Percentiles rank a stretch among this genome's conserved stretches.
These are phyloP conservation scores for Quercus bicolor DNA, from an alignment of 306 rosid species.

Conservation along the genomic window DNA sequence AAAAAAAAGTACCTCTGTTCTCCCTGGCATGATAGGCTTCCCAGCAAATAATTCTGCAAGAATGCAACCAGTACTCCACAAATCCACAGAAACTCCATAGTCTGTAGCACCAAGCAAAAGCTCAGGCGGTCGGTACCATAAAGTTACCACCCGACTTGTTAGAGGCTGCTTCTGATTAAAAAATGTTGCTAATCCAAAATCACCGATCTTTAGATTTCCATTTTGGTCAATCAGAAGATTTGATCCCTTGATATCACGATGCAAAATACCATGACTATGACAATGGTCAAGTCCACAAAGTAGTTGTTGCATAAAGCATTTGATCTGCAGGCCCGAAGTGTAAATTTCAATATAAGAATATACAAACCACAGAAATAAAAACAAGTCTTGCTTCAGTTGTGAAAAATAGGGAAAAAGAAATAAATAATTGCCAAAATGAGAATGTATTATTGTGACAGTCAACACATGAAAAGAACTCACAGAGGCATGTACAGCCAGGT, in stretches of 20 bases:
- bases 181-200: constrained; percentile 76
- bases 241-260: constrained; percentile 85
- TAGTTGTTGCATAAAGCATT: constrained; percentile 78
- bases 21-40: constrained; percentile 84
- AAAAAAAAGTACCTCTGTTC: constrained; percentile 70
- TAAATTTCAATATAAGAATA: not conserved
- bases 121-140: constrained; percentile 94
- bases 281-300: constrained; percentile 80
- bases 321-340: constrained; percentile 45
- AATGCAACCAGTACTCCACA: constrained; percentile 94
- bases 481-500: not conserved
- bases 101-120: constrained; percentile 77
- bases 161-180: constrained; percentile 54
- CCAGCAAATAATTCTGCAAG: constrained; percentile 80
- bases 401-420: constrained; percentile 1
- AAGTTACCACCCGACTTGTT: constrained; percentile 87
- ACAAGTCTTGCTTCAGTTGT: not conserved
- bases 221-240: constrained; percentile 63
- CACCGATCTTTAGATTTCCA: constrained; percentile 79
- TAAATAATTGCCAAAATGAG: not conserved
- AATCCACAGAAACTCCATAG: constrained; percentile 70
- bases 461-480: not conserved
- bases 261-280: constrained; percentile 73
- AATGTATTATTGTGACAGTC: not conserved
- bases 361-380: not conserved